phyloP scores from a whole-genome alignment of 2,329 filamentous ascomycete species.

The Xylariaceae sp. region DNA sequence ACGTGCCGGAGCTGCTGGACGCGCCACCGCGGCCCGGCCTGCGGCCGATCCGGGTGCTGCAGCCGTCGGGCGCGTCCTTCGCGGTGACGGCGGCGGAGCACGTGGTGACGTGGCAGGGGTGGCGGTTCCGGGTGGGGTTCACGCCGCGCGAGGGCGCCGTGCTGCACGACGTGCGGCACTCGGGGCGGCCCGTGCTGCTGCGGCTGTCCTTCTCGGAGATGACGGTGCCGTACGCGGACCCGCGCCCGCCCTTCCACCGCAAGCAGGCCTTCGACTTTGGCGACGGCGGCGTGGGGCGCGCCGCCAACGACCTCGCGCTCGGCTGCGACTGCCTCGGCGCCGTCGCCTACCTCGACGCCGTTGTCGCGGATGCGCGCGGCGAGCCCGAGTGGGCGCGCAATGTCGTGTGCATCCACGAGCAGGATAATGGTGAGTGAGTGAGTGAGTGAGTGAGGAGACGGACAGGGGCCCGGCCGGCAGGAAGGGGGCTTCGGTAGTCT shows the following conservation, averaged over 20 bases:
- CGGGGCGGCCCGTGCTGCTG: constrained; percentile 51
- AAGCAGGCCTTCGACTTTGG: constrained; percentile 66
- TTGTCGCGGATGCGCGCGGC: constrained; percentile 46
- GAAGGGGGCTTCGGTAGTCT: too few species aligned
- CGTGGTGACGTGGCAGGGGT: constrained; percentile 31
- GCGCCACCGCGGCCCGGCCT: constrained; percentile 40
- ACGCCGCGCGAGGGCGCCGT: constrained; percentile 55
- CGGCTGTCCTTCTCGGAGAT: constrained; percentile 55
- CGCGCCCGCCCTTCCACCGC: constrained; percentile 52
- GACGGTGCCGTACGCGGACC: constrained; percentile 55
- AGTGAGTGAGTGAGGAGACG: too few species aligned
- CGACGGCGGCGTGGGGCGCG: constrained; percentile 56
- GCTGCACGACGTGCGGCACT: constrained; percentile 54
- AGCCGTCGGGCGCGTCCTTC: constrained; percentile 38
- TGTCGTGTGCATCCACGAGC: constrained; percentile 61
- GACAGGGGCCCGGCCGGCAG: too few species aligned
- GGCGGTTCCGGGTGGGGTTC: constrained; percentile 56
- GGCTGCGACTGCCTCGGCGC: constrained; percentile 63
- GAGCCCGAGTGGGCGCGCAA: constrained; percentile 47
- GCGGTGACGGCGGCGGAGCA: constrained; percentile 20
- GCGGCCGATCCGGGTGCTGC: constrained; percentile 66
- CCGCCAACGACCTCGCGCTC: constrained; percentile 58
- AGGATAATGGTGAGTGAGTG: constrained; percentile 53
- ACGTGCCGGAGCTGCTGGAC: constrained; percentile 43
- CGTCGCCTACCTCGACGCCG: constrained; percentile 49